A percentile compares a stretch with the other conserved stretches of the same genome.
These are phyloP conservation scores for Sugiyamaella paludigena DNA, from an alignment of 1,139 yeast species.

Conservation along the genomic window DNA sequence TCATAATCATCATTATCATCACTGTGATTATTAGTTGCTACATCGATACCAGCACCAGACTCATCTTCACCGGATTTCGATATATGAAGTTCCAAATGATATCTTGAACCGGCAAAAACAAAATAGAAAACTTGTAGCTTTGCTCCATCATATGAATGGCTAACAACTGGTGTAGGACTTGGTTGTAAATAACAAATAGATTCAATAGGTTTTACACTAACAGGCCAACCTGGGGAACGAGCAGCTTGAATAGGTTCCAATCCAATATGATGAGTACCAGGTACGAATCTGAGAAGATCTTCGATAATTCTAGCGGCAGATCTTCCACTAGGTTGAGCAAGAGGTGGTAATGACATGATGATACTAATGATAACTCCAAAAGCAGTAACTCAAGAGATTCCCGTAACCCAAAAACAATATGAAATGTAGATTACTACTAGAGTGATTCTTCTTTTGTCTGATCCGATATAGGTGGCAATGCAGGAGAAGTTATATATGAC, in stretches of 20 bases:
- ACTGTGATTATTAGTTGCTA: no score
- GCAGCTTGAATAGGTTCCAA: conserved; percentile 24
- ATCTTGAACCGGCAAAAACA: conserved; percentile 21
- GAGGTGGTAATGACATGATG: conserved; percentile 5
- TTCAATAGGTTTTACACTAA: conserved; percentile 17
- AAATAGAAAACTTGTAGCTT: conserved; percentile 16
- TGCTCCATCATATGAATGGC: conserved; percentile 14
- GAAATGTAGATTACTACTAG: no score
- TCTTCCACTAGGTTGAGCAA: conserved; percentile 23
- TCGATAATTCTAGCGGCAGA: conserved; percentile 31
- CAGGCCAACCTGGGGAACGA: background rate
- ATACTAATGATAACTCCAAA: no score
- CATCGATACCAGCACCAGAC: no score
- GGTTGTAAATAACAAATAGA: conserved; percentile 16
- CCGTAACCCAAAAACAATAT: no score
- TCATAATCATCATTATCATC: background rate
- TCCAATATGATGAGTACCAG: conserved; percentile 23
- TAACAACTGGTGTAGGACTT: conserved; percentile 16
- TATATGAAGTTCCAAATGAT: conserved; percentile 25
- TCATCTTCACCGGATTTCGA: background rate
- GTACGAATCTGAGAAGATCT: conserved; percentile 27
- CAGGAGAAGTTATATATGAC: no score
- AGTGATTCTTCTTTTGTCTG: no score
- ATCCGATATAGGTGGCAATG: no score
- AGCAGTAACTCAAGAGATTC: no score